phyloP scores from a whole-genome alignment of 75 land plant species.

The Chamaecyparis obtusa region DNA sequence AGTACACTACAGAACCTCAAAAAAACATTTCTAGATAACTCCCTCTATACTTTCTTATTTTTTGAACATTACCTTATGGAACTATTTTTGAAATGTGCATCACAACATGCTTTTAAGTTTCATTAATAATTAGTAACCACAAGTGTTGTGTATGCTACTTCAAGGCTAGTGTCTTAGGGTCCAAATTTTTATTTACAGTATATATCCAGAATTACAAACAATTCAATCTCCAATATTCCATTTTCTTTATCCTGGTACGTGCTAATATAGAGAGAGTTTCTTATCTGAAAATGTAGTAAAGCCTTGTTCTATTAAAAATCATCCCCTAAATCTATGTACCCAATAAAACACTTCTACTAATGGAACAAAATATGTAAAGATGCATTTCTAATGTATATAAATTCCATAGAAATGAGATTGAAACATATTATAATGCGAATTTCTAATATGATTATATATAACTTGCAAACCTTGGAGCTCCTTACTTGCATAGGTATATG shows the following conservation, averaged over 20 bases:
- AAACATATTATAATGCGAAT: no score
- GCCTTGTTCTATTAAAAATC: neutral
- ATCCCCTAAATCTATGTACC: neutral
- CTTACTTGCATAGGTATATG: conserved; percentile 66
- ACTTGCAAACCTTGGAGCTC: conserved; percentile 79
- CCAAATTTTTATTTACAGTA: neutral
- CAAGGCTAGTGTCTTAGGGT: neutral
- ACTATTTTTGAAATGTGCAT: neutral
- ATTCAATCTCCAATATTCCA: neutral
- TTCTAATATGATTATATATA: no score
- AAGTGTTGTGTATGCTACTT: no score
- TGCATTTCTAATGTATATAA: no score
- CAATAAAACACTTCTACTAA: no score
- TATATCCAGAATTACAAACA: neutral
- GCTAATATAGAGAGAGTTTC: neutral
- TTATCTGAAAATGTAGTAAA: neutral
- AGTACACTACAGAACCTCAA: neutral
- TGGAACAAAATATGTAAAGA: no score
- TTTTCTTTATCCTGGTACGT: neutral
- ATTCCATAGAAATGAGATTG: no score
- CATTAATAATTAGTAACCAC: neutral
- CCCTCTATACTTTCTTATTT: no score
- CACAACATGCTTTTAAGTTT: neutral
- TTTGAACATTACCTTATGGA: neutral
- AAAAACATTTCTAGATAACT: neutral